Evolutionary conservation across 352 stramenopile genomes (phyloP), one percentile per base, ranked within the genome.

Genomic region (Globisporangium barbulae): DNA sequence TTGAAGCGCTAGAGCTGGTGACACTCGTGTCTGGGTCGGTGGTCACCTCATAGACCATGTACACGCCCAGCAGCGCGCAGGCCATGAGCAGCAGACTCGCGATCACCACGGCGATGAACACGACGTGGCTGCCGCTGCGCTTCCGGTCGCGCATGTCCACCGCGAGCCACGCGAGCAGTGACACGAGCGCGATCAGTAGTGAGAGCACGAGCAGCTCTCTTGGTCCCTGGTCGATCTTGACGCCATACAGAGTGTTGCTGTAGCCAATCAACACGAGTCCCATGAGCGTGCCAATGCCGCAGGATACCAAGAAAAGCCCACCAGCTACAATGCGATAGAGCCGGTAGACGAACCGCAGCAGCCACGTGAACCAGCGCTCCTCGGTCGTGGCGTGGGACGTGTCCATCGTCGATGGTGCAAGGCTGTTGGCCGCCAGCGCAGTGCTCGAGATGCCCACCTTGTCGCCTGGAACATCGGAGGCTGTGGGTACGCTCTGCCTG

Each of bases 301-400:
- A 79, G 3, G 68, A 79, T 47, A 75, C 63, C 9, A 88, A 39
- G 39, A 91, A 86, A 22, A 89, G 59, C 7, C 73, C 3, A 6
- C 69, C 55, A 1, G 56, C 68, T 21, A 72, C 64, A 1, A 68
- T 30, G 30, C 75, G 71, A 47, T 76, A 89, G 10, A 79, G 54
- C 22, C 67, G 61, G 7, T 83, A 69, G 7, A 79, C 61, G 25
- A 86, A 88, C 3, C 73, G 75, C 30, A 68, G 54, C 7, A 89
- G 70, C 82, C 82, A 93, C 44, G 75, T 74, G 63, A 87, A 91
- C 79, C 83, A 93, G 17, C 82, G 79, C 64, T 93, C 84, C 54
- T 93, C 84, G 2, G 84, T 89, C 35, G 84, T 93, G 2, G 75
- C 61, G 45, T 88, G 82, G 0, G 63, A 67, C 0, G 61, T 67